A percentile compares a stretch with the other conserved stretches of the same genome.
These are phyloP conservation scores for Herpetomonas tarakana DNA, from an alignment of 208 protist species.

Conservation along the genomic window DNA sequence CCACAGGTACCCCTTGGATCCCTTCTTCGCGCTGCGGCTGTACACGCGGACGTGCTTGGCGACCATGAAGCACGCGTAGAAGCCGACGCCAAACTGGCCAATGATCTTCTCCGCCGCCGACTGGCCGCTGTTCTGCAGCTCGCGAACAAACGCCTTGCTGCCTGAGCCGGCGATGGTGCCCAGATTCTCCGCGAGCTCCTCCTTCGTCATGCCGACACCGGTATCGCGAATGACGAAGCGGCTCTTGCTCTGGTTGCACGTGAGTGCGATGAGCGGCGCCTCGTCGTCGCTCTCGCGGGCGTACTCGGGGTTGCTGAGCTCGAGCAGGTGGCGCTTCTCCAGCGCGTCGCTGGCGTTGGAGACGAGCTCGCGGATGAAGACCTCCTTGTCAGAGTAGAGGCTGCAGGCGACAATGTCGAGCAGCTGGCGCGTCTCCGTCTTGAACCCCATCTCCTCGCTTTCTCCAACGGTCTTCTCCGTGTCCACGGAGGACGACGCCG, in stretches of 20 bases:
- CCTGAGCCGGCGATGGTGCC: conserved; percentile 93
- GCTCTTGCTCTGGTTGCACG: conserved; percentile 91
- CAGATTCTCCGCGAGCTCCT: conserved; percentile 95
- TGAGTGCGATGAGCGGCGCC: conserved; percentile 71
- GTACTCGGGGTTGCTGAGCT: conserved; percentile 86
- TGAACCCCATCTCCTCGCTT: conserved; percentile 92
- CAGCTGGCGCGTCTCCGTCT: conserved; percentile 98
- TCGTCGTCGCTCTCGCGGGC: conserved; percentile 75
- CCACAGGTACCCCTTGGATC: conserved; percentile 93
- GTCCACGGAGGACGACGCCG: conserved; percentile 24
- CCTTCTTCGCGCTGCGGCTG: conserved; percentile 84
- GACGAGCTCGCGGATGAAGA: conserved; percentile 98
- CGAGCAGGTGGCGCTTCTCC: conserved; percentile 93
- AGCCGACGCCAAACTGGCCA: conserved; percentile 98
- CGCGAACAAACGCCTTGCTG: conserved; percentile 87
- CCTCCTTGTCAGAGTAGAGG: conserved; percentile 98
- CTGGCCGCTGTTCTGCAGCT: conserved; percentile 73
- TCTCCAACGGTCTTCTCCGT: conserved; percentile 68
- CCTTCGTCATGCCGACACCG: conserved; percentile 96
- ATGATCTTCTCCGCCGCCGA: conserved; percentile 89
- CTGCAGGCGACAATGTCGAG: conserved; percentile 97
- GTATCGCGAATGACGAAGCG: conserved; percentile 93
- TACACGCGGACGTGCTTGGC: conserved; percentile 94
- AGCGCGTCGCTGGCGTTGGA: conserved; percentile 98
- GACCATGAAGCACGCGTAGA: conserved; percentile 98